Evolutionary conservation across 768 basidiomycete genomes (phyloP).

Genomic region (Crassisporium funariophilum): DNA sequence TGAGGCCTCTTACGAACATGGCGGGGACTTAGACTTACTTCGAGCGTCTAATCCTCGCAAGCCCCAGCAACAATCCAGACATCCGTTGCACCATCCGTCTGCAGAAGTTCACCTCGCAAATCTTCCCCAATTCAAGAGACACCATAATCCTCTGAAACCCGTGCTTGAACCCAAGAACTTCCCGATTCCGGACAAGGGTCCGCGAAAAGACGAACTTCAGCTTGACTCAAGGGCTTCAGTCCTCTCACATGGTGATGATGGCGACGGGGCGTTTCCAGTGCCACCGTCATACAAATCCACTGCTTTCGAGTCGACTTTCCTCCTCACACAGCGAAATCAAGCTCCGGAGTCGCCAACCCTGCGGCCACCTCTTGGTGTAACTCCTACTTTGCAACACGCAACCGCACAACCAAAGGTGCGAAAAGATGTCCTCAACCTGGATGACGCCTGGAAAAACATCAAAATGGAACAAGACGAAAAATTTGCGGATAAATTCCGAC

Average conservation of each 20-base stretch:
- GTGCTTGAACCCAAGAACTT: no score
- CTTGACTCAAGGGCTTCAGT: no score
- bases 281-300: constrained; percentile 28
- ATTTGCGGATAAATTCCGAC: constrained; percentile 69
- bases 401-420: constrained; percentile 35
- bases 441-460: constrained; percentile 80
- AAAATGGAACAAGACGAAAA: constrained; percentile 69
- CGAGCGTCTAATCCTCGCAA: no score
- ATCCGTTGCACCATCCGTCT: no score
- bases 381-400: neutral
- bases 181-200: no score
- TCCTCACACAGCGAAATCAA: neutral
- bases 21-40: no score
- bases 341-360: neutral
- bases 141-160: no score
- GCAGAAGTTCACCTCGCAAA: no score
- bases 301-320: constrained; percentile 9
- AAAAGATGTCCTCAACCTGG: constrained; percentile 60
- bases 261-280: constrained; percentile 16
- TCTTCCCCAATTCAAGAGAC: no score
- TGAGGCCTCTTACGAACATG: constrained; percentile 5
- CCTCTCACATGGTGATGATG: constrained; percentile 19
- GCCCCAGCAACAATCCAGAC: no score
- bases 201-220: no score
- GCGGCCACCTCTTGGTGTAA: neutral